Conservation (phyloP, 2,329 filamentous ascomycete genomes). For the Colletotrichum karsti region DNA sequence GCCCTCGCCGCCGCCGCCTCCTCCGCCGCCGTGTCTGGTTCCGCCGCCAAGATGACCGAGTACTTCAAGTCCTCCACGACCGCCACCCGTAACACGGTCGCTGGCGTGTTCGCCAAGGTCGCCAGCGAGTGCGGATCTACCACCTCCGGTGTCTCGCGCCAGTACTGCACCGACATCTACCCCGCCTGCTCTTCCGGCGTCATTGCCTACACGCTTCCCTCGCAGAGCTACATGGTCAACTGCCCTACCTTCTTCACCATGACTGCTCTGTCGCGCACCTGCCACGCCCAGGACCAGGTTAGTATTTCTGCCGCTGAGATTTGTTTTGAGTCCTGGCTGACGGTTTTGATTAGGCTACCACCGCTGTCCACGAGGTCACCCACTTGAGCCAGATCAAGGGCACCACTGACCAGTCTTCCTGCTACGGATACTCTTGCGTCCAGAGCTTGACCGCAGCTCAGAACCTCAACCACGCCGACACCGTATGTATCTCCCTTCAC, state of each 20-base stretch:
- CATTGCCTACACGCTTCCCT: constrained; percentile 47
- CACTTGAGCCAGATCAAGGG: constrained; percentile 66
- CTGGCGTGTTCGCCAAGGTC: constrained; percentile 59
- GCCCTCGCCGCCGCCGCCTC: constrained; percentile 62
- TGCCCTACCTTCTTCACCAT: constrained; percentile 69
- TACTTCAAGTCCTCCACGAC: constrained; percentile 69
- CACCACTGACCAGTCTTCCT: constrained; percentile 63
- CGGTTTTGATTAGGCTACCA: constrained; percentile 46
- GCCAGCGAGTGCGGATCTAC: constrained; percentile 63
- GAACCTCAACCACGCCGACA: constrained; percentile 72
- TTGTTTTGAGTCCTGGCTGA: background rate
- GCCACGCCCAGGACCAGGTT: constrained; percentile 72
- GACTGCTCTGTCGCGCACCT: constrained; percentile 55
- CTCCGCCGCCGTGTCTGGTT: constrained; percentile 56
- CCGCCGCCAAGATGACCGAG: constrained; percentile 59
- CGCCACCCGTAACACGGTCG: constrained; percentile 56
- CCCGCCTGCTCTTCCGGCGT: constrained; percentile 50
- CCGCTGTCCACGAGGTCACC: constrained; percentile 72
- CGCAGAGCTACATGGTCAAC: constrained; percentile 64
- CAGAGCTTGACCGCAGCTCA: constrained; percentile 52
- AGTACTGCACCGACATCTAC: constrained; percentile 68
- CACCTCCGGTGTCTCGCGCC: constrained; percentile 55
- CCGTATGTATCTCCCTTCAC: constrained; percentile 28
- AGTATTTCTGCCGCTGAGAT: constrained; percentile 58
- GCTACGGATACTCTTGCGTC: constrained; percentile 65